phyloP scores from a whole-genome alignment of 2,329 filamentous ascomycete genomes.

The Helotiales sp. region DNA sequence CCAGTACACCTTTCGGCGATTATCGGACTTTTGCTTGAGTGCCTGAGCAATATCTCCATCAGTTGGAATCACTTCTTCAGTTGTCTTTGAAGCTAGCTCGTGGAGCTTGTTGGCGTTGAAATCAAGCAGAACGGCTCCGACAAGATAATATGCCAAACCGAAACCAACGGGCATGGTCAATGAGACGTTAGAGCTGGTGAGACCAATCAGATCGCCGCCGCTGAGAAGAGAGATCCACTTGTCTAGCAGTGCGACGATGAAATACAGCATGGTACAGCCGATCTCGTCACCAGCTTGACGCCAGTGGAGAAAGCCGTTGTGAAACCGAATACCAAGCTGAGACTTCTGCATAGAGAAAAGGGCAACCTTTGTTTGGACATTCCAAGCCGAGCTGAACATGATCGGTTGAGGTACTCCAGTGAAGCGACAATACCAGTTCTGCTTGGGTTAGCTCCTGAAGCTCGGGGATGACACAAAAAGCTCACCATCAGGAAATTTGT shows the following conservation, averaged over 20 bases:
- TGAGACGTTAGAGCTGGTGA: slow-evolving; percentile 46
- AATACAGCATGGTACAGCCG: slow-evolving; percentile 58
- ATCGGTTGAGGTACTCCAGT: slow-evolving; percentile 55
- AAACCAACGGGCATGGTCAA: slow-evolving; percentile 51
- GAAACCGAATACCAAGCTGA: slow-evolving; percentile 58
- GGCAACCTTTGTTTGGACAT: slow-evolving; percentile 60
- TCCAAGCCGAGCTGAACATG: slow-evolving; percentile 61
- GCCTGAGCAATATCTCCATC: slow-evolving; percentile 50
- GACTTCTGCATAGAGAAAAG: slow-evolving; percentile 57
- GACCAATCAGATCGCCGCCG: slow-evolving; percentile 49
- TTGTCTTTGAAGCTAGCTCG: slow-evolving; percentile 47
- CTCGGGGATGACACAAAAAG: background rate
- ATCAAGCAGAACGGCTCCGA: slow-evolving; percentile 61
- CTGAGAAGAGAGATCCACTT: slow-evolving; percentile 57
- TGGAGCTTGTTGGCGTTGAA: slow-evolving; percentile 58
- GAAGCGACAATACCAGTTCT: slow-evolving; percentile 59
- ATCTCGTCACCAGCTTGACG: slow-evolving; percentile 56
- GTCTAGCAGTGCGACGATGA: slow-evolving; percentile 59
- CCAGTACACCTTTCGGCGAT: slow-evolving; percentile 53
- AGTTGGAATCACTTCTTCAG: slow-evolving; percentile 50
- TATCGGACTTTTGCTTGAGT: slow-evolving; percentile 25
- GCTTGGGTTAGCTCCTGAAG: background rate
- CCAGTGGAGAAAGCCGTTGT: slow-evolving; percentile 63
- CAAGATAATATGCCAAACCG: slow-evolving; percentile 61
- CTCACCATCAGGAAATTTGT: slow-evolving; percentile 28